Base-by-base conservation (phyloP, 2,329 filamentous ascomycete species). In the Acrocalymma vagum region DNA sequence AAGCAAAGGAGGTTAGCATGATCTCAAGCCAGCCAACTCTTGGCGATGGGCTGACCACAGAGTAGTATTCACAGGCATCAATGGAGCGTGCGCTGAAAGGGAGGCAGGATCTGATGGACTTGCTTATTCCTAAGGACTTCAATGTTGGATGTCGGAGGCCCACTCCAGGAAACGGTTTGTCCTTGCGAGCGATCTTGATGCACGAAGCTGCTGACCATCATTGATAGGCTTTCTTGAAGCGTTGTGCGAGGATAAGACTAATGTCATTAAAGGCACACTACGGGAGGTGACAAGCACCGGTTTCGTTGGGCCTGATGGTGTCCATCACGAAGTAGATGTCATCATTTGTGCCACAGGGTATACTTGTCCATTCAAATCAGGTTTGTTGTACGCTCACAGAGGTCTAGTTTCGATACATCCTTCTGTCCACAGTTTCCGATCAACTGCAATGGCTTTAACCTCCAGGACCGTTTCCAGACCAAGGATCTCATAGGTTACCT, bases 311-410 rank as follows among this genome's bases (percentile, higher is more conserved):
- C 42, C 46, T 9, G 62, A 73, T 35, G 69, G 68, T 11, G 43
- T 45, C 23, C 40, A 53, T 20, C 53, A 55, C 9, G 56, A 67
- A 4, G 58, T 71, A 25, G 70, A 72, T 30, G 56, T 69, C 10
- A 55, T 72, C 9, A 46, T 88, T 55, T 87, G 83, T 53, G 80
- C 83, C 1, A 88, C 85, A 0, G 85, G 85, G 25, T 10, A 27
- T 27, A 14, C 4, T 14, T 27, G n/a, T 14, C 6, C 15, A 6
- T 13, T 6, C 15, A 5, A 14, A 27, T 27, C 9, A n/a, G 9
- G n/a, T 27, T 13, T 14, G 9, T 10, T 11, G 9, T 27, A 6
- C 15, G 9, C n/a, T 27, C 15, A 27, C 25, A 27, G 25, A 27
- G n/a, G 5, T 10, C 6, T 27, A 27, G 25, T 14, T 27, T 27